phyloP scores from a whole-genome alignment of 2,329 filamentous ascomycete species.

The Fusarium succisae region DNA sequence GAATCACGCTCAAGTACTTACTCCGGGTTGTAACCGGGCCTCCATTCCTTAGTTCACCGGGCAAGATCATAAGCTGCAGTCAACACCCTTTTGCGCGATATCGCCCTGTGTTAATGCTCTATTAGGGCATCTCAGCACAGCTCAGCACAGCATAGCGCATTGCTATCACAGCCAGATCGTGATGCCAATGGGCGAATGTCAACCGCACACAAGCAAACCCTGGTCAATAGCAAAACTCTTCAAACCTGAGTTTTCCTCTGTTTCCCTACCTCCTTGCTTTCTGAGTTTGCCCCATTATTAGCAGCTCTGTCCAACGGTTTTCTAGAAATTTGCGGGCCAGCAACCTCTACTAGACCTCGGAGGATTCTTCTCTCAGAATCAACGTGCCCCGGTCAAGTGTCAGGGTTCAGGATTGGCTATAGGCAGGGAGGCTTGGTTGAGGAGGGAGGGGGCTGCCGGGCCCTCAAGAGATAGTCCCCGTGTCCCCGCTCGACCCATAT shows the following conservation, averaged over 20 bases:
- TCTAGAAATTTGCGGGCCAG: constrained; percentile 48
- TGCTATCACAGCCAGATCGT: constrained; percentile 11
- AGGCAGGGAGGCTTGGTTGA: constrained; percentile 33
- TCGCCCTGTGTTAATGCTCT: constrained; percentile 31
- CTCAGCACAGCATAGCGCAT: background rate
- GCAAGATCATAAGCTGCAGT: constrained; percentile 13
- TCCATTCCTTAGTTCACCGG: constrained; percentile 19
- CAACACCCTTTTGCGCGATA: constrained; percentile 25
- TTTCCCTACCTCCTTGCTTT: constrained; percentile 37
- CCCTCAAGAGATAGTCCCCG: constrained; percentile 43
- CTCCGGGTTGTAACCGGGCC: constrained; percentile 33
- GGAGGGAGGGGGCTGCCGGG: constrained; percentile 43
- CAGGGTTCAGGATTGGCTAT: constrained; percentile 41
- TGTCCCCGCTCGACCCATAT: constrained; percentile 44
- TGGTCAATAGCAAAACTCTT: constrained; percentile 42
- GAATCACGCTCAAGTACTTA: constrained; percentile 17
- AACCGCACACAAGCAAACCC: constrained; percentile 20
- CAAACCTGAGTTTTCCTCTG: constrained; percentile 39
- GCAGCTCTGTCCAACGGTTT: constrained; percentile 40
- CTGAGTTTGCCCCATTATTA: constrained; percentile 35
- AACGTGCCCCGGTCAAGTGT: constrained; percentile 36
- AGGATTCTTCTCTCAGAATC: constrained; percentile 46
- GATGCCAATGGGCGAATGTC: constrained; percentile 14
- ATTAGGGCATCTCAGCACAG: constrained; percentile 11
- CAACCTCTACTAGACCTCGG: constrained; percentile 42